Percentiles rank a stretch among this genome's conserved stretches.
Evolutionary conservation across 75 land plant species (phyloP).

Genomic region (Pinus albicaulis): DNA sequence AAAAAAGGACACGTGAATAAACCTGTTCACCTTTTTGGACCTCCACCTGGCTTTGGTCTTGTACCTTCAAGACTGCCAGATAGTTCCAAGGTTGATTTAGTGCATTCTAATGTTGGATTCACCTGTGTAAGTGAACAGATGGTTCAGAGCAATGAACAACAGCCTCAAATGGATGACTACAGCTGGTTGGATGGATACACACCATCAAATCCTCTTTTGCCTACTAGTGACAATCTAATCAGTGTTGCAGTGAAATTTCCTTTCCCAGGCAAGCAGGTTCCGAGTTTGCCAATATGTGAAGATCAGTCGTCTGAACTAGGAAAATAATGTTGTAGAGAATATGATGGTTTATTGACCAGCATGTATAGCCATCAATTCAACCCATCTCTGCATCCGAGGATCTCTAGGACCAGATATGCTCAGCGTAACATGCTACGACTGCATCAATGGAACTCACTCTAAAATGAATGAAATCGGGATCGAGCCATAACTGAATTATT

Average conservation of each 20-base stretch:
- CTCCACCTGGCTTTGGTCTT: constrained; percentile 89
- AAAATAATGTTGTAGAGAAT: no score
- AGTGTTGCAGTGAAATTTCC: constrained; percentile 39
- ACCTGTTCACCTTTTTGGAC: constrained; percentile 64
- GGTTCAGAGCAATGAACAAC: constrained; percentile 11
- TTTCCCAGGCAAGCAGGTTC: constrained; percentile 67
- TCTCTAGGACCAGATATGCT: no score
- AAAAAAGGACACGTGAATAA: constrained; percentile 47
- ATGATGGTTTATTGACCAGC: no score
- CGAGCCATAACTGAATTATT: no score
- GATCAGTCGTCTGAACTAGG: no score
- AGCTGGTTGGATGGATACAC: constrained; percentile 15
- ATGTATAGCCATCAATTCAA: no score
- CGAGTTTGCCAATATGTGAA: constrained; percentile 23
- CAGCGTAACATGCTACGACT: no score
- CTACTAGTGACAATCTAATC: not conserved
- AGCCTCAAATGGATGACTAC: constrained; percentile 61
- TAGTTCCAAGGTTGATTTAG: constrained; percentile 11
- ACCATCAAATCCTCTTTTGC: no score
- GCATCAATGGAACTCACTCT: no score
- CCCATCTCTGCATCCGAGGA: no score
- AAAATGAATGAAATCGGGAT: no score
- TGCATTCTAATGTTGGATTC: not conserved
- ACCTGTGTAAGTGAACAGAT: not conserved
- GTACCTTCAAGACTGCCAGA: constrained; percentile 47